Conservation (phyloP, 2,329 filamentous ascomycete species). For the Trichoderma asperellum region DNA sequence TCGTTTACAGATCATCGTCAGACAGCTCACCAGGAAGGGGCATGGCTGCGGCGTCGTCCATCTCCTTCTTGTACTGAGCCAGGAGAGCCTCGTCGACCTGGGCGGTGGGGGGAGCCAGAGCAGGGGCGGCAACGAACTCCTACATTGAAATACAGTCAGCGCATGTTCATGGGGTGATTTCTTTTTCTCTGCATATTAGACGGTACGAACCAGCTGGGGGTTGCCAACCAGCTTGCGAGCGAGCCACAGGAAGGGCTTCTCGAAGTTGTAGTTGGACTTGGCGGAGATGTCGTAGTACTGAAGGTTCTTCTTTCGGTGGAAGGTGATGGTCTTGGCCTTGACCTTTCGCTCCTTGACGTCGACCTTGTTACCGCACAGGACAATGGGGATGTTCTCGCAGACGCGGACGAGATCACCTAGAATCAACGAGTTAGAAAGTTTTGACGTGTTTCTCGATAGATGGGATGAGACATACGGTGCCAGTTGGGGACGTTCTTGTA, state of each 20-base stretch:
- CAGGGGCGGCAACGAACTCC: conserved; percentile 96
- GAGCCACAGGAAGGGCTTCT: conserved; percentile 99
- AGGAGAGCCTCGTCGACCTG: conserved; percentile 84
- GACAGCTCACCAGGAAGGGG: conserved; percentile 96
- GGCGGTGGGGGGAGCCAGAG: conserved; percentile 91
- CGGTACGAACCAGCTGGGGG: conserved; percentile 49
- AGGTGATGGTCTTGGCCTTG: conserved; percentile 99
- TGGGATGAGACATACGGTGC: conserved; percentile 76
- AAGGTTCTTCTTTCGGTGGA: conserved; percentile 99
- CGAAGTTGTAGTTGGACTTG: conserved; percentile 99
- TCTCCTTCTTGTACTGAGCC: conserved; percentile 83
- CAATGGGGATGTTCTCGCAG: conserved; percentile 98
- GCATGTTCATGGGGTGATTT: neutral
- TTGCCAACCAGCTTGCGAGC: conserved; percentile 98
- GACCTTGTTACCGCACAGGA: conserved; percentile 99
- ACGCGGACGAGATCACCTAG: conserved; percentile 96
- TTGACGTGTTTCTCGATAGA: neutral
- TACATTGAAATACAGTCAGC: conserved; percentile 42
- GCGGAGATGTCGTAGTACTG: conserved; percentile 99
- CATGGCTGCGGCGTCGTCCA: conserved; percentile 76
- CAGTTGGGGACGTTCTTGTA: conserved; percentile 99
- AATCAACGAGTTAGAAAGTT: conserved; percentile 31
- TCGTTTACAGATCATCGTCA: conserved; percentile 65
- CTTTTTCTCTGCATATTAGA: neutral
- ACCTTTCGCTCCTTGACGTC: conserved; percentile 99